Conservation (phyloP, 2,329 filamentous ascomycete genomes). For the Ascomycota sp. region DNA sequence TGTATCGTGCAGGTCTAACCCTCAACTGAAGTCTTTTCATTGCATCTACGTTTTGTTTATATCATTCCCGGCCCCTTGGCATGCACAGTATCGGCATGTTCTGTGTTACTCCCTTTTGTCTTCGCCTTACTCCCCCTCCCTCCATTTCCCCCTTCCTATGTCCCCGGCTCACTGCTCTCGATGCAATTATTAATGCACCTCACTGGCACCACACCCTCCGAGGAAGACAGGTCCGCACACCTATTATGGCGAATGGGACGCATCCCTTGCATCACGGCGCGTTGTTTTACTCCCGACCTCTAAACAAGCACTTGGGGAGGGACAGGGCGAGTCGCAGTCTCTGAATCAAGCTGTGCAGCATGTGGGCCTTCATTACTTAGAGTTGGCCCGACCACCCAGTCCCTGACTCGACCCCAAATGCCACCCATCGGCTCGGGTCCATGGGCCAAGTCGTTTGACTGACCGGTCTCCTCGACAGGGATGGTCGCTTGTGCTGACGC, state of each 20-base stretch:
- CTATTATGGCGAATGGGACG: not conserved
- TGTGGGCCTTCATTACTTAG: too few relatives aligned
- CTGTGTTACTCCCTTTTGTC: not conserved
- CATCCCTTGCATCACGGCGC: constrained; percentile 3
- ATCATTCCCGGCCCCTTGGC: not conserved
- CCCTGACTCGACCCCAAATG: too few relatives aligned
- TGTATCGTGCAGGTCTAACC: not conserved
- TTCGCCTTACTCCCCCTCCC: not conserved
- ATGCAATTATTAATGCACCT: too few relatives aligned
- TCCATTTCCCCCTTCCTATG: too few relatives aligned
- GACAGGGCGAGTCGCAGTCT: constrained; percentile 3
- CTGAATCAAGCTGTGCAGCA: not conserved
- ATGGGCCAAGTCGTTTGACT: too few relatives aligned
- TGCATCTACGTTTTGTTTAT: not conserved
- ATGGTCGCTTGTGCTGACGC: too few relatives aligned
- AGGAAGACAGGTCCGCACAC: too few relatives aligned
- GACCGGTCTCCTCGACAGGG: too few relatives aligned
- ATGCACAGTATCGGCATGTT: not conserved
- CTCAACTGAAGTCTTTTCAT: not conserved
- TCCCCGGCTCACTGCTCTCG: too few relatives aligned
- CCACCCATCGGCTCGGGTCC: too few relatives aligned
- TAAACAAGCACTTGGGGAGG: constrained; percentile 3
- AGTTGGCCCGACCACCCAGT: too few relatives aligned
- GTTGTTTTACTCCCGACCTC: constrained; percentile 6
- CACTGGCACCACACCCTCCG: too few relatives aligned